Percentiles rank a stretch among this genome's conserved stretches.
phyloP scores from a whole-genome alignment of 345 rosid genomes.

The Eucalyptus pauciflora region DNA sequence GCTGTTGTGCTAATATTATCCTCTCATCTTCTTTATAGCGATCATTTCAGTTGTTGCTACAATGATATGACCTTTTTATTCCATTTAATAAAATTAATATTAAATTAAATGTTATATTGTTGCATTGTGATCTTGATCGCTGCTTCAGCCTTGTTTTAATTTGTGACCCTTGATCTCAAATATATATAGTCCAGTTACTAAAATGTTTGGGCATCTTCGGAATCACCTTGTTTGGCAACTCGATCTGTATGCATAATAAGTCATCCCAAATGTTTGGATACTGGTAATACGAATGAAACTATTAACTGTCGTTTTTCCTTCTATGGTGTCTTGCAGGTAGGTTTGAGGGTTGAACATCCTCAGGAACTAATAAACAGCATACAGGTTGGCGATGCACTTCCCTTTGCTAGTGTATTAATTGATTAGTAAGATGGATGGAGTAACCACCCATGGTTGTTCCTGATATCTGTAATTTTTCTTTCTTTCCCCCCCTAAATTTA shows the following conservation, averaged over 20 bases:
- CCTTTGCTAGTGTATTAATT: neutral
- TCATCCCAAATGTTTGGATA: neutral
- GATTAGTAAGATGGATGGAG: neutral
- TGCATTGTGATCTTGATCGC: neutral
- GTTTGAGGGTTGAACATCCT: slow-evolving; percentile 94
- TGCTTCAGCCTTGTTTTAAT: neutral
- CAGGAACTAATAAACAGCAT: slow-evolving; percentile 83
- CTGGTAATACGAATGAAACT: neutral
- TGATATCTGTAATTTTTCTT: neutral
- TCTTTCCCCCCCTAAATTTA: neutral
- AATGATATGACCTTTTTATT: neutral
- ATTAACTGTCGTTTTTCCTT: neutral
- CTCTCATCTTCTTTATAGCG: neutral
- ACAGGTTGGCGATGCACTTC: slow-evolving; percentile 32
- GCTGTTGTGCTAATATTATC: neutral
- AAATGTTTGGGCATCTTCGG: neutral
- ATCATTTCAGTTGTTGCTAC: neutral
- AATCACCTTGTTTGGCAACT: neutral
- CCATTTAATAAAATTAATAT: neutral
- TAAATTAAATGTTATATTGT: neutral
- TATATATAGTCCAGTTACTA: neutral
- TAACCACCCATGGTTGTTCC: neutral
- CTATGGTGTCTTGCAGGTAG: slow-evolving; percentile 44
- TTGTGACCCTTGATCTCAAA: neutral
- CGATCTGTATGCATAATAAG: neutral